A percentile compares a stretch with the other conserved stretches of the same genome.
phyloP scores from a whole-genome alignment of 768 basidiomycete genomes.

The Lactifluus subvellereus region DNA sequence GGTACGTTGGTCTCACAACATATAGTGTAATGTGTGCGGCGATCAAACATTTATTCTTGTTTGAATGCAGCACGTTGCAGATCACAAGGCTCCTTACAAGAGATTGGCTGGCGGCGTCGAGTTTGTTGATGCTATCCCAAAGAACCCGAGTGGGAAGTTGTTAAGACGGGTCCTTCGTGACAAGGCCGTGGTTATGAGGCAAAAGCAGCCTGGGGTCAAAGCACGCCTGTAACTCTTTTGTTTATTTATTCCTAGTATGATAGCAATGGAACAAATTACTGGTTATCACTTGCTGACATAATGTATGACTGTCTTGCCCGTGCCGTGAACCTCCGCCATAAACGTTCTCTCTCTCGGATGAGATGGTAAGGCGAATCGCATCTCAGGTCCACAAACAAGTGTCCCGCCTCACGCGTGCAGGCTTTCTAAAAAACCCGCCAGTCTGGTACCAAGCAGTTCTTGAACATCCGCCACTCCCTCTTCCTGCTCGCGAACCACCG shows the following conservation, averaged over 20 bases:
- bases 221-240: constrained; percentile 1
- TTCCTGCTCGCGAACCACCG: constrained; percentile 71
- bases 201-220: neutral
- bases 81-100: constrained; percentile 35
- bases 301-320: neutral
- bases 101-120: constrained; percentile 35
- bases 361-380: constrained; percentile 75
- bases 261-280: no score
- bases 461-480: constrained; percentile 79
- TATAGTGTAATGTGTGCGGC: neutral
- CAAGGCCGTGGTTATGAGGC: constrained; percentile 22
- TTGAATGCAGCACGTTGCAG: constrained; percentile 29
- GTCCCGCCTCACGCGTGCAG: constrained; percentile 67
- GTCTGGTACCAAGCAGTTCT: constrained; percentile 83
- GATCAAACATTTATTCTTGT: neutral
- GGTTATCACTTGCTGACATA: constrained; percentile 2
- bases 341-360: neutral
- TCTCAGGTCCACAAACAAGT: constrained; percentile 86
- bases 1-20: constrained; percentile 1
- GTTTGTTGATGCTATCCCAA: constrained; percentile 34
- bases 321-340: no score
- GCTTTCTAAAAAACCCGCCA: constrained; percentile 59
- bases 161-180: constrained; percentile 30
- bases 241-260: no score
- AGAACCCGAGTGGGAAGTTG: constrained; percentile 32